A percentile compares a stretch with the other conserved stretches of the same genome.
Conservation (phyloP, 2,329 filamentous ascomycete genomes). For the Fusarium agapanthi region DNA sequence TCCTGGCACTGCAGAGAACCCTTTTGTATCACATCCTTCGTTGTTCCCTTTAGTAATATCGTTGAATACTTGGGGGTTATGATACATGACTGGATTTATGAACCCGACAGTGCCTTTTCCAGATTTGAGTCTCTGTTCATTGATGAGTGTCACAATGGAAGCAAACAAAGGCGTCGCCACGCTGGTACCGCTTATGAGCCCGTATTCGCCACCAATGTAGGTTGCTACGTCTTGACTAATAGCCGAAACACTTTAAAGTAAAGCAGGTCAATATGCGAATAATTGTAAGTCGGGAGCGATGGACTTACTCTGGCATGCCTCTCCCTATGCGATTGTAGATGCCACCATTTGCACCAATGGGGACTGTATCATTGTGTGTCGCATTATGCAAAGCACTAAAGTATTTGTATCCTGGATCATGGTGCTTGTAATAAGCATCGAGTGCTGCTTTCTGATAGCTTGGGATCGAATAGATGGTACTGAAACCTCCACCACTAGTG, state of each 20-base stretch:
- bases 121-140: neutral
- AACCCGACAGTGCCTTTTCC: neutral
- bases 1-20: neutral
- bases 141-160: neutral
- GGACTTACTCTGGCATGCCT: neutral
- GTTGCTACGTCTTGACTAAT: neutral
- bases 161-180: neutral
- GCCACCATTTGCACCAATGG: neutral
- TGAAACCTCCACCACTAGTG: neutral
- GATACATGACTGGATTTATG: neutral
- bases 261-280: neutral
- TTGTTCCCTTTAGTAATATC: neutral
- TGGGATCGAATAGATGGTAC: neutral
- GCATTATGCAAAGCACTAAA: neutral
- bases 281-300: accelerated
- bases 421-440: neutral
- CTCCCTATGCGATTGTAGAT: neutral
- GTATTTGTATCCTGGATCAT: neutral
- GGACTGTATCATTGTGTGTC: neutral
- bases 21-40: neutral
- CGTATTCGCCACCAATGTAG: neutral
- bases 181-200: neutral
- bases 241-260: accelerated
- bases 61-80: neutral
- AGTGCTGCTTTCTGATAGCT: neutral